Evolutionary conservation across 2,329 filamentous ascomycete genomes (phyloP), one percentile per base, ranked within the genome.

Genomic region (Claviceps citrina): DNA sequence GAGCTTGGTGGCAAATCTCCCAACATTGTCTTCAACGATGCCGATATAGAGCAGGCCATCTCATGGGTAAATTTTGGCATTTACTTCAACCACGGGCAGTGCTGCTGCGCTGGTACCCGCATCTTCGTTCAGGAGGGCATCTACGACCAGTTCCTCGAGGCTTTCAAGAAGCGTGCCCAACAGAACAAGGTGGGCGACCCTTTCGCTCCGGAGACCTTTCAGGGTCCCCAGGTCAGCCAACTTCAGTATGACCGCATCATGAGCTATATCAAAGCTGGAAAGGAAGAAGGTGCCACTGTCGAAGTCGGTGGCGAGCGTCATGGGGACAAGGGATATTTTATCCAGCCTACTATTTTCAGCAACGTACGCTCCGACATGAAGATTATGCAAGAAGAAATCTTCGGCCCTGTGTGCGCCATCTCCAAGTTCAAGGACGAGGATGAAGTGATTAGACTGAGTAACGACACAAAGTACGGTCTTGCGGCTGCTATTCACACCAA

Each of bases 311-410:
- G 61, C 33, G 54, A 55, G 44, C 56, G 59, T 51, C 79, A 79
- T 62, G 84, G 84, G 45, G 57, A 69, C 56, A 78, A 85, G 70
- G 83, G 84, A 46, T 93, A 84, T 74, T 93, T 89, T 70, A 89
- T 93, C 62, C 68, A 89, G 70, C 85, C 85, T 31, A 93, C 85
- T 55, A 84, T 93, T 67, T 93, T 93, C 71, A 78, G 74, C 61
- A 78, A 85, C 55, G 84, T 91, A 49, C 74, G 67, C 37, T 64
- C 77, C 49, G 75, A 89, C 61, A 93, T 91, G 83, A 87, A 84
- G 74, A 91, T 93, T 55, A 78, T 86, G 66, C 75, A 84, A 62
- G 84, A 93, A 66, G 85, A 93, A 67, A 91, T 93, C 59, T 93
- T 93, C 59, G 85, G 85, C 48, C 85, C 85, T 43, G 85, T 93